Base-by-base conservation (phyloP, 371 early-diverging fungal species). In the Mucor saturninus region DNA sequence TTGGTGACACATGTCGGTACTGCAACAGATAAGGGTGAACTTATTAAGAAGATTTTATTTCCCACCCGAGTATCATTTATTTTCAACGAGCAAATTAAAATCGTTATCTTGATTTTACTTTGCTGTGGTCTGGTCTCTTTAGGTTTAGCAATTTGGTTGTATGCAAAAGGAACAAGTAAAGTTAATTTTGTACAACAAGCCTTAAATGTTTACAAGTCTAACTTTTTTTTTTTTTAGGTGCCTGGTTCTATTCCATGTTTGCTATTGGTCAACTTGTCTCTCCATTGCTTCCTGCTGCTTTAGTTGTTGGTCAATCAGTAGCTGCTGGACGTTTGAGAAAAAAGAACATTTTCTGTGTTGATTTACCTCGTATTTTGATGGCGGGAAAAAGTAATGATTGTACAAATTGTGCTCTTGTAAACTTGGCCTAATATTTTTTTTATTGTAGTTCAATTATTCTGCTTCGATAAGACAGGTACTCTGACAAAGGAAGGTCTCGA, bases 311-410 rank as follows among this genome's bases (percentile, higher is more conserved):
- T 52, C 93, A 93, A 74, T 85, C 87, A 1, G 89, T 92, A 8
- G 86, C 93, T 11, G 83, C 89, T 6, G 86, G 83, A 48, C 86
- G 91, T 37, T 78, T 92, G 35, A 73, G 84, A 2, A 65, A 80
- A 35, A 76, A 85, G 59, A 76, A 84, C 0, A 88, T 92, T 35
- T 85, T 84, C 59, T 93, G 92, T 68, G 89, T 92, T 32, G 92
- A 93, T 67, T 73, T 91, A 31, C 86, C 85, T 59, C 83, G 98
- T 64, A 95, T 97, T 65, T 89, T 93, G 55, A 84, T 89, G 82
- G 93, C 95, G n/a, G 98, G 97, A 49, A 95, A 93, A 77, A 62
- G 65, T 70, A 66, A 39, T 7, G n/a, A 35, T 50, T 2, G n/a
- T 30, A 35, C 0, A 13, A 50, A 5, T 97, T 65, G 87, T 91